Conservation (phyloP, 805 yeast species). For the Starmerella geochares region DNA sequence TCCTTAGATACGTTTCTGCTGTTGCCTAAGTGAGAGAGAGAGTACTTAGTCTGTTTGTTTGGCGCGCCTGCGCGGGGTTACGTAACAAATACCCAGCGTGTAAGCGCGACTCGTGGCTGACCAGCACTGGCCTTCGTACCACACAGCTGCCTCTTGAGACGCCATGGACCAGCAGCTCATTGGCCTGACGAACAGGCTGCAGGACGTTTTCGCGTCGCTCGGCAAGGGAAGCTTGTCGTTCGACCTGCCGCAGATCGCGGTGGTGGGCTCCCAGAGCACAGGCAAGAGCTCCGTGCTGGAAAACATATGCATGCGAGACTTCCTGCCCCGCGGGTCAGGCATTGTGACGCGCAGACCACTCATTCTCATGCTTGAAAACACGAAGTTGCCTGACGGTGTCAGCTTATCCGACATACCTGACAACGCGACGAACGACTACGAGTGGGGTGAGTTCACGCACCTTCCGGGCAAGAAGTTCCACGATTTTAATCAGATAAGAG, state of each 20-base stretch:
- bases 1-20: too few species aligned
- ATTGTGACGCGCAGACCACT: constrained; percentile 85
- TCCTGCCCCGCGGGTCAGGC: constrained; percentile 86
- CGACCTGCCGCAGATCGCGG: constrained; percentile 90
- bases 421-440: constrained; percentile 36
- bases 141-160: not conserved
- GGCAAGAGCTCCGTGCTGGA: constrained; percentile 86
- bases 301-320: constrained; percentile 84
- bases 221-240: constrained; percentile 92
- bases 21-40: too few species aligned
- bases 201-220: constrained; percentile 93
- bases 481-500: constrained; percentile 79
- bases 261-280: constrained; percentile 82
- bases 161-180: constrained; percentile 64
- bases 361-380: constrained; percentile 65
- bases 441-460: constrained; percentile 97
- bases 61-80: too few species aligned
- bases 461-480: constrained; percentile 77
- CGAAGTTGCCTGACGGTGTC: constrained; percentile 27
- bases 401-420: constrained; percentile 24
- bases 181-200: constrained; percentile 72
- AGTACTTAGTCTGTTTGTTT: too few species aligned
- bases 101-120: not conserved
- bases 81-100: too few species aligned
- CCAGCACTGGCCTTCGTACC: not conserved